Evolutionary conservation across 2,329 filamentous ascomycete genomes (phyloP).

Genomic region (Pseudogymnoascus verrucosus): DNA sequence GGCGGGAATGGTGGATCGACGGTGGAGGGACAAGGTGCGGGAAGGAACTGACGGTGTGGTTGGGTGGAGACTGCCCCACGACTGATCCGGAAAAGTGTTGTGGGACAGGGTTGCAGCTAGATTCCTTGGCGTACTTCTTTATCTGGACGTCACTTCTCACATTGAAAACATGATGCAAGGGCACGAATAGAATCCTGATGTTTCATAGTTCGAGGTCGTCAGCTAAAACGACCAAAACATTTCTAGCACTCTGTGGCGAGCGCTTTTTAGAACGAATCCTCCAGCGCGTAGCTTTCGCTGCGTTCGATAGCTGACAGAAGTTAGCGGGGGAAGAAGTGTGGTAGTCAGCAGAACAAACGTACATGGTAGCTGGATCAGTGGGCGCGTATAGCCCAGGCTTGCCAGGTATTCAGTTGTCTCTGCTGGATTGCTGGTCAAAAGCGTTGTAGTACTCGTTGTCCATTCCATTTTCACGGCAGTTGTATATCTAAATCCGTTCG

Average conservation of each 20-base stretch:
- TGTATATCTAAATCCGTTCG: background rate
- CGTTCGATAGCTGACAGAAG: background rate
- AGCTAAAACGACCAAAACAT: background rate
- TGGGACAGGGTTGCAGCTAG: background rate
- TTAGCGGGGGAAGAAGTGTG: background rate
- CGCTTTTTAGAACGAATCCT: background rate
- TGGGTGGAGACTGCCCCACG: background rate
- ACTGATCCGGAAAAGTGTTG: background rate
- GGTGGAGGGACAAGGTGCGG: background rate
- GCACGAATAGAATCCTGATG: background rate
- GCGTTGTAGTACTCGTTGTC: background rate
- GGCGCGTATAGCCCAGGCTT: background rate
- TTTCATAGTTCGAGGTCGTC: background rate
- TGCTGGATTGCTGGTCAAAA: background rate
- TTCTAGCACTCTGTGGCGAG: background rate
- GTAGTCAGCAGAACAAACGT: background rate
- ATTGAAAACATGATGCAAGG: background rate
- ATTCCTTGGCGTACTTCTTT: constrained; percentile 1
- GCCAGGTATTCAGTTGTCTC: background rate
- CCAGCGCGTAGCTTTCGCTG: background rate
- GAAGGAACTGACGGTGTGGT: background rate
- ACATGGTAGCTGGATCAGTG: background rate
- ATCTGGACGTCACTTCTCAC: constrained; percentile 7
- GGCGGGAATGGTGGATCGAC: background rate
- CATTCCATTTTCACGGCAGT: background rate